phyloP scores from a whole-genome alignment of 805 yeast genomes.

The Saccharomycopsis fibuligera region DNA sequence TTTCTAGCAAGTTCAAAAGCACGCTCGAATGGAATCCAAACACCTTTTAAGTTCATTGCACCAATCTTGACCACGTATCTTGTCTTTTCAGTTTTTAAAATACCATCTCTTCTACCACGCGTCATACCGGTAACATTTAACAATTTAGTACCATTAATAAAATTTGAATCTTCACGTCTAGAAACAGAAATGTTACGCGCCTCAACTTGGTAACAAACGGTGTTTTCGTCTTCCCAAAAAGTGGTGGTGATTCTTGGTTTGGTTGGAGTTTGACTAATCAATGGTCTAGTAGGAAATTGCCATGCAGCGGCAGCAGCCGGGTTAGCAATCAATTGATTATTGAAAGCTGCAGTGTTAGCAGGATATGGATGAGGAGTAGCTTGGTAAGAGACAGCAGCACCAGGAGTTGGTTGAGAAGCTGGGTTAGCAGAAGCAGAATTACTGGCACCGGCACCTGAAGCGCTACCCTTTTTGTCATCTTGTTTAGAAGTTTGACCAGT shows the following conservation, averaged over 20 bases:
- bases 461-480: neutral
- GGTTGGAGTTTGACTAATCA: conserved; percentile 18
- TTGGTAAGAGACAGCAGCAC: neutral
- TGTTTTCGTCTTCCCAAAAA: conserved; percentile 88
- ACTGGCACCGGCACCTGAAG: neutral
- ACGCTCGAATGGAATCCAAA: conserved; percentile 83
- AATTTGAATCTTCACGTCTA: conserved; percentile 76
- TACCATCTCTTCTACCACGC: conserved; percentile 80
- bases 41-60: conserved; percentile 83
- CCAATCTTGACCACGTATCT: conserved; percentile 82
- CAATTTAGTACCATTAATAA: conserved; percentile 81
- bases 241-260: conserved; percentile 69
- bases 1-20: conserved; percentile 77
- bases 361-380: conserved; percentile 4
- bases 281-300: neutral
- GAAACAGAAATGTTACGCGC: conserved; percentile 77
- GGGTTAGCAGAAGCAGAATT: neutral
- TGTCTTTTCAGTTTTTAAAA: conserved; percentile 67
- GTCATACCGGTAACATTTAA: conserved; percentile 84
- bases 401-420: neutral
- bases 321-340: neutral
- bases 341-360: neutral
- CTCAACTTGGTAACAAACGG: conserved; percentile 79
- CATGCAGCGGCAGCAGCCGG: neutral
- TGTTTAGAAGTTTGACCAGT: neutral